Evolutionary conservation across 1,284 basidiomycete genomes (phyloP).

Genomic region (Ceratobasidium sp.): DNA sequence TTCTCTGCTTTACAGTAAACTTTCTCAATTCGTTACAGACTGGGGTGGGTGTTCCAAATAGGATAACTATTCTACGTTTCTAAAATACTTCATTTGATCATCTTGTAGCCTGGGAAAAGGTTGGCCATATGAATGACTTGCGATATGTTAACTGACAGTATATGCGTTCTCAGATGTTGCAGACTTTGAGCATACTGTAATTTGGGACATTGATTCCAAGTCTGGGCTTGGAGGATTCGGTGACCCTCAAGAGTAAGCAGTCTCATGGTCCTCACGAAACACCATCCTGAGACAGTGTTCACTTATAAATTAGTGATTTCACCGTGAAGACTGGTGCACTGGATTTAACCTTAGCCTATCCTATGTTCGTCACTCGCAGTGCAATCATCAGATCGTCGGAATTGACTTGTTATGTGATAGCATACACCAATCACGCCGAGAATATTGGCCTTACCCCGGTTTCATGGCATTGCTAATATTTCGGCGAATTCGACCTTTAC

Average conservation of each 20-base stretch:
- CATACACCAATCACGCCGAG: background rate
- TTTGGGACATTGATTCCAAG: constrained; percentile 11
- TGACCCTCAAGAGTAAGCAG: constrained; percentile 4
- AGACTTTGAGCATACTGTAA: background rate
- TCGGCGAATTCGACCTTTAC: constrained; percentile 5
- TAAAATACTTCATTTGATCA: background rate
- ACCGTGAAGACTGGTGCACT: background rate
- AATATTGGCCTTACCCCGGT: background rate
- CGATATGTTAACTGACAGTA: background rate
- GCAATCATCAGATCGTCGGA: background rate
- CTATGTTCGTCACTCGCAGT: background rate
- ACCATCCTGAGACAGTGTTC: too few species aligned
- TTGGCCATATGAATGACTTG: background rate
- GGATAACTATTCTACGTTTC: background rate
- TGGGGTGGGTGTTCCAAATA: background rate
- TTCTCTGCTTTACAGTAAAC: background rate
- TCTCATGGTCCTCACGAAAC: too few species aligned
- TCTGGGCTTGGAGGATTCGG: constrained; percentile 16
- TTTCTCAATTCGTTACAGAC: background rate
- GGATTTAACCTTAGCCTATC: background rate
- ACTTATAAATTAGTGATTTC: background rate
- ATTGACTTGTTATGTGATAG: background rate
- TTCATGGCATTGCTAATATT: background rate
- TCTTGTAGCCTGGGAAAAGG: constrained; percentile 16
- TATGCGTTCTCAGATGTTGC: background rate